Conservation (phyloP, 2,329 filamentous ascomycete genomes). For the Phyllosticta paracitricarpa region DNA sequence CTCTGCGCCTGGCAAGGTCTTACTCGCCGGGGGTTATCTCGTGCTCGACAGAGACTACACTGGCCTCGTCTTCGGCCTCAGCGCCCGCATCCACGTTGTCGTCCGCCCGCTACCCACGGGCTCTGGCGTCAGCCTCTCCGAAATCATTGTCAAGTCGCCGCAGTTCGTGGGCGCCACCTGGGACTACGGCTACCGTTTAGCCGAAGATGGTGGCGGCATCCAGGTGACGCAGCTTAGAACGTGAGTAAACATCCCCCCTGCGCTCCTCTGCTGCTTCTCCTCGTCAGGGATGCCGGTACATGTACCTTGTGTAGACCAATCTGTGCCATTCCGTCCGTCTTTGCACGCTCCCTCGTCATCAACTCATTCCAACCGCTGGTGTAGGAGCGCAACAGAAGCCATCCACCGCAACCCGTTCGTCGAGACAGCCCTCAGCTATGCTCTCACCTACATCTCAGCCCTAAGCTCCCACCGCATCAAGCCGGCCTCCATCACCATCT, state of each 20-base stretch:
- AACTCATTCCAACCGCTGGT: conserved; percentile 9
- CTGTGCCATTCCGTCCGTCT: neutral
- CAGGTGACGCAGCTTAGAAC: conserved; percentile 67
- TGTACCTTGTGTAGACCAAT: neutral
- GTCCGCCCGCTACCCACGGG: conserved; percentile 48
- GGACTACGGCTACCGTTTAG: conserved; percentile 71
- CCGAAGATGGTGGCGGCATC: conserved; percentile 65
- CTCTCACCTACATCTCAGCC: conserved; percentile 65
- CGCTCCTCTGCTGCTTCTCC: neutral
- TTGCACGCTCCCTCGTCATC: neutral
- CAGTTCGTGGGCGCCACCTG: conserved; percentile 83
- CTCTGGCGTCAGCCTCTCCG: conserved; percentile 51
- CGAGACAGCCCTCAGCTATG: conserved; percentile 82
- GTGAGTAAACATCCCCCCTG: conserved; percentile 45
- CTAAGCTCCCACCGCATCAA: conserved; percentile 44
- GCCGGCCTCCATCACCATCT: conserved; percentile 67
- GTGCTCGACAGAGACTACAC: conserved; percentile 83
- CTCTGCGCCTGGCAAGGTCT: conserved; percentile 91
- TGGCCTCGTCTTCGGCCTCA: conserved; percentile 56
- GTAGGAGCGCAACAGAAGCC: conserved; percentile 17
- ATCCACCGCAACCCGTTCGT: conserved; percentile 72
- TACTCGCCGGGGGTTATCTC: conserved; percentile 88
- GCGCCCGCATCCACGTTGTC: conserved; percentile 53
- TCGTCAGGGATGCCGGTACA: neutral
- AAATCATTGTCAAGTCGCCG: conserved; percentile 80